phyloP scores from a whole-genome alignment of 768 basidiomycete genomes.

The Leucosporidium scottii region DNA sequence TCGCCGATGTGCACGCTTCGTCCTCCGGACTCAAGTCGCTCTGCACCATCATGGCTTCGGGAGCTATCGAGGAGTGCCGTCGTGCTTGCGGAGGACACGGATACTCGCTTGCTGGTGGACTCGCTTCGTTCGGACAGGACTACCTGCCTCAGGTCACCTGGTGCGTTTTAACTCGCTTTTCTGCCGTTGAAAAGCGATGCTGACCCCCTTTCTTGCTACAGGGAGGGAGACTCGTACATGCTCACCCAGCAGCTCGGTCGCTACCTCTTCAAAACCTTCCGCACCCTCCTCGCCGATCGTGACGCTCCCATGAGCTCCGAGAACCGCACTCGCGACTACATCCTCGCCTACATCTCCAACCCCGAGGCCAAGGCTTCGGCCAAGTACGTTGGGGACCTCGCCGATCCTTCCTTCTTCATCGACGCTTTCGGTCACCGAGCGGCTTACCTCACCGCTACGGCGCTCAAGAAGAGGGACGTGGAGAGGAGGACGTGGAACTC shows the following conservation, averaged over 20 bases:
- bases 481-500: constrained; percentile 34
- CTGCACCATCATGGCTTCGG: constrained; percentile 34
- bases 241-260: constrained; percentile 34
- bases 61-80: constrained; percentile 38
- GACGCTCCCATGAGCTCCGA: constrained; percentile 18
- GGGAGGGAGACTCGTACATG: constrained; percentile 36
- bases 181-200: too few species aligned
- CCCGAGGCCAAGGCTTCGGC: constrained; percentile 23
- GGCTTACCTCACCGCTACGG: constrained; percentile 32
- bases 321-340: constrained; percentile 32
- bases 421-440: constrained; percentile 38
- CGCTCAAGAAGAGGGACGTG: constrained; percentile 34
- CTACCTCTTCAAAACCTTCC: constrained; percentile 35
- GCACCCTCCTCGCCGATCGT: constrained; percentile 18
- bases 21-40: constrained; percentile 37
- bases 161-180: neutral
- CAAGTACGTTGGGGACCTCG: constrained; percentile 32
- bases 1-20: constrained; percentile 38
- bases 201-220: neutral
- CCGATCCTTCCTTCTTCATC: constrained; percentile 30
- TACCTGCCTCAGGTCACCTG: constrained; percentile 38
- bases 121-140: constrained; percentile 34
- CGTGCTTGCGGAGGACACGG: constrained; percentile 40
- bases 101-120: constrained; percentile 35
- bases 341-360: constrained; percentile 28